These are phyloP conservation scores for Hansenula anomala DNA, from an alignment of 1,139 yeast genomes.

Conservation along the genomic window DNA sequence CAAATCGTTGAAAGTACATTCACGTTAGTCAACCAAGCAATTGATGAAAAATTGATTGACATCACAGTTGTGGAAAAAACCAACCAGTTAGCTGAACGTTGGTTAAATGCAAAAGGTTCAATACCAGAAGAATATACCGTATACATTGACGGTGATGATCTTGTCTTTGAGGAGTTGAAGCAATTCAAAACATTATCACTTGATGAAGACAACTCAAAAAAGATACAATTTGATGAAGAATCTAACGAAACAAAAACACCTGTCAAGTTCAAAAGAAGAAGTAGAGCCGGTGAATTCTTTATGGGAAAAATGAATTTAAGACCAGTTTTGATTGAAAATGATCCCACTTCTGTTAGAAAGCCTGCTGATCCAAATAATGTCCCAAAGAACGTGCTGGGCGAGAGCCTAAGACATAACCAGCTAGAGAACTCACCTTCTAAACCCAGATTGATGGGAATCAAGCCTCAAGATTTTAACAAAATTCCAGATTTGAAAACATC, in stretches of 20 bases:
- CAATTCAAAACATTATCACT: conserved; percentile 20
- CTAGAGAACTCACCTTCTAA: conserved; percentile 10
- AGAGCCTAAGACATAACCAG: conserved; percentile 8
- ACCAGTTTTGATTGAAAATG: conserved; percentile 33
- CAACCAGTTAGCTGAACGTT: conserved; percentile 27
- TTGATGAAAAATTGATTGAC: conserved; percentile 32
- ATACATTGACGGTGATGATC: conserved; percentile 11
- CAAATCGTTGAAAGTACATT: conserved; percentile 30
- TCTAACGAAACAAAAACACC: conserved; percentile 2
- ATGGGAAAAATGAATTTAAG: conserved; percentile 32
- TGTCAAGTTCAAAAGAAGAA: conserved; percentile 18
- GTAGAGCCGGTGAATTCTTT: conserved; percentile 29
- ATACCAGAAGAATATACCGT: conserved; percentile 22
- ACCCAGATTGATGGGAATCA: not conserved
- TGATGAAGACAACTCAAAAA: conserved; percentile 9
- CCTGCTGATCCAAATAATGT: conserved; percentile 8
- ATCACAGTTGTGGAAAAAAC: conserved; percentile 26
- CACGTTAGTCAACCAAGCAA: conserved; percentile 32
- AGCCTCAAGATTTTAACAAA: not conserved
- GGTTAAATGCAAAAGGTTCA: conserved; percentile 27
- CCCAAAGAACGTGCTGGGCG: conserved; percentile 8
- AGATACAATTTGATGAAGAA: not conserved
- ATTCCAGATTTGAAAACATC: conserved; percentile 3
- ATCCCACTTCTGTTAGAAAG: conserved; percentile 30
- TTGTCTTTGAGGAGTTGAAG: conserved; percentile 8